Evolutionary conservation across 78 protist genomes (phyloP).

Genomic region (Dictyostelium brefeldianum): DNA sequence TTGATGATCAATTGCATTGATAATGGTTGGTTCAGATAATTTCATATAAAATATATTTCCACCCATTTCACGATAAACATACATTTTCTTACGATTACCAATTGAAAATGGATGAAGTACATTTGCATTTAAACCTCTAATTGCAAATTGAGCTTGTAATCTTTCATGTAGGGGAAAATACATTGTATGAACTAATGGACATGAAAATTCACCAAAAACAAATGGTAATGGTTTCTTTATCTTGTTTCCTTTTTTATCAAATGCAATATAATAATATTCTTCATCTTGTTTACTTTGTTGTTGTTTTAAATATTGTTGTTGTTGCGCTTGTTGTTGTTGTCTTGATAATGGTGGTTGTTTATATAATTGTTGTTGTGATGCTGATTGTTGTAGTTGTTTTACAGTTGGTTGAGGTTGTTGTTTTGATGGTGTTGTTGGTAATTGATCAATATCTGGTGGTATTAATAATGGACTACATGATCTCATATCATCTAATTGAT

Average conservation of each 20-base stretch:
- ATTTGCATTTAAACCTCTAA: conserved; percentile 50
- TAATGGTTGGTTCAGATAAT: conserved; percentile 26
- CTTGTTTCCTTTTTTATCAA: conserved; percentile 22
- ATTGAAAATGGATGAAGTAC: conserved; percentile 68
- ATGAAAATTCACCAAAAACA: conserved; percentile 49
- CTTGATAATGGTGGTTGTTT: conserved; percentile 18
- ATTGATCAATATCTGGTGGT: conserved; percentile 25
- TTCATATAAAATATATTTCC: conserved; percentile 77
- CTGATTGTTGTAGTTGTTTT: neutral
- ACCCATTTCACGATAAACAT: conserved; percentile 73
- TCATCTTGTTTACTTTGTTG: conserved; percentile 5
- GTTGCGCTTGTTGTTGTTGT: neutral
- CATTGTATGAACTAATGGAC: conserved; percentile 60
- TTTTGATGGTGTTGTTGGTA: neutral
- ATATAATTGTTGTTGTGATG: neutral
- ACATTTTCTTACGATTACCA: conserved; percentile 67
- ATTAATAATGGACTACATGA: conserved; percentile 54
- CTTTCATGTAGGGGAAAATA: conserved; percentile 49
- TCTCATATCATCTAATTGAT: conserved; percentile 52
- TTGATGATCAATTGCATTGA: conserved; percentile 17
- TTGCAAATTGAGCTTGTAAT: conserved; percentile 21
- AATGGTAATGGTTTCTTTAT: conserved; percentile 17
- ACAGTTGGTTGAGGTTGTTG: conserved; percentile 2
- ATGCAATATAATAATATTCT: neutral
- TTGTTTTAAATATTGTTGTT: conserved; percentile 18